A percentile compares a stretch with the other conserved stretches of the same genome.
phyloP scores from a whole-genome alignment of 2,329 filamentous ascomycete genomes.

The Aspergillus sp. region DNA sequence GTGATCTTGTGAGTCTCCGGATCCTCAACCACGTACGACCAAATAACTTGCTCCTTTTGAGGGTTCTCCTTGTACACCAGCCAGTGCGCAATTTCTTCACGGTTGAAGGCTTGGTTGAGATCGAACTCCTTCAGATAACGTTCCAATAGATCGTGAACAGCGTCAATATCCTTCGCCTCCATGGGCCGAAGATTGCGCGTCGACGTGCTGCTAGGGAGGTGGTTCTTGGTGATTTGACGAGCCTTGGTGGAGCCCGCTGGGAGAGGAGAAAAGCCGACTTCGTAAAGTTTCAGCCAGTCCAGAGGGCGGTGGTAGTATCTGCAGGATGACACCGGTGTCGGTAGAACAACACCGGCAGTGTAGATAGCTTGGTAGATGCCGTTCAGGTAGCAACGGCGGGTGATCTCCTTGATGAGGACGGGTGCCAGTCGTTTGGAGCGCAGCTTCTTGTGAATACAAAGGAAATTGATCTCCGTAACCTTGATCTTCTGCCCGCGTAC shows the following conservation, averaged over 20 bases:
- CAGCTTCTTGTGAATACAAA: slow-evolving; percentile 97
- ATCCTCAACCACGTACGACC: slow-evolving; percentile 87
- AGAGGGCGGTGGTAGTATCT: slow-evolving; percentile 93
- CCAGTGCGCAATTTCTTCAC: slow-evolving; percentile 85
- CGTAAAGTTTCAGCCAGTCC: slow-evolving; percentile 94
- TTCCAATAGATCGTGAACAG: slow-evolving; percentile 71
- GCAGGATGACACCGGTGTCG: slow-evolving; percentile 87
- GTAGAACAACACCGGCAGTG: slow-evolving; percentile 87
- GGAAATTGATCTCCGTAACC: slow-evolving; percentile 94
- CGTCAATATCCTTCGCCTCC: slow-evolving; percentile 73
- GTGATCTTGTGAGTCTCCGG: slow-evolving; percentile 74
- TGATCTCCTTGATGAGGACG: slow-evolving; percentile 96
- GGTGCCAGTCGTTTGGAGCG: slow-evolving; percentile 89
- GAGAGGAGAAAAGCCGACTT: slow-evolving; percentile 89
- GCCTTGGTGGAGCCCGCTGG: slow-evolving; percentile 79
- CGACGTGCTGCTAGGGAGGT: slow-evolving; percentile 70
- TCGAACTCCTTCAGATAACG: slow-evolving; percentile 79
- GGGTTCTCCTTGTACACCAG: slow-evolving; percentile 68
- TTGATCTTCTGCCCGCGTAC: slow-evolving; percentile 74
- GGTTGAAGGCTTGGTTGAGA: slow-evolving; percentile 77
- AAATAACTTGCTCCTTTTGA: slow-evolving; percentile 78
- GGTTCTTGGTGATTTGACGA: slow-evolving; percentile 83
- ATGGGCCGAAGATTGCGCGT: slow-evolving; percentile 78
- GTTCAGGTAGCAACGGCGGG: slow-evolving; percentile 81
- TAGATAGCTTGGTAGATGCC: slow-evolving; percentile 95